A percentile compares a stretch with the other conserved stretches of the same genome.
phyloP scores from a whole-genome alignment of 192 early-diverging fungal genomes.

The Lunasporangiospora selenospora region DNA sequence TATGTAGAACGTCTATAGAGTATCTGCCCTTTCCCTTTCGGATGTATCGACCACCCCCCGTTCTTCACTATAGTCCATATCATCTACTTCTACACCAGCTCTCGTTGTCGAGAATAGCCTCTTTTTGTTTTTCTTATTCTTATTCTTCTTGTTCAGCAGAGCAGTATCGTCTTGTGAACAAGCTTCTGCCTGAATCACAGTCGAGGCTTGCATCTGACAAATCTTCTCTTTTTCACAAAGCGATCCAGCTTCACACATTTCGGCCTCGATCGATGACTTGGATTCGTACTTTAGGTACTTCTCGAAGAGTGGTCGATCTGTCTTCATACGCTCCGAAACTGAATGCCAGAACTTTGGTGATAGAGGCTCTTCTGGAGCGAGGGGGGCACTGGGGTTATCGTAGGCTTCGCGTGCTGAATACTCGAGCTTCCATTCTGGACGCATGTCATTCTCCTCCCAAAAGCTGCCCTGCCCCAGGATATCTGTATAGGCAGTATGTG shows the following conservation, averaged over 20 bases:
- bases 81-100: slow-evolving; percentile 3
- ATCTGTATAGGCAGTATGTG: slow-evolving; percentile 56
- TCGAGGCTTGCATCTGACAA: slow-evolving; percentile 45
- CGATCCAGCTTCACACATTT: slow-evolving; percentile 10
- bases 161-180: slow-evolving; percentile 7
- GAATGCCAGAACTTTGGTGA: slow-evolving; percentile 57
- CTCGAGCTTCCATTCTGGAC: slow-evolving; percentile 56
- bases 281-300: slow-evolving; percentile 49
- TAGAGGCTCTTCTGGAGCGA: slow-evolving; percentile 25
- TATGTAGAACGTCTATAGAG: too few species aligned
- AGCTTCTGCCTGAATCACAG: slow-evolving; percentile 14
- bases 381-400: background rate
- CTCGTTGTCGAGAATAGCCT: slow-evolving; percentile 13
- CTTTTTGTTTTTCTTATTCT: slow-evolving; percentile 13
- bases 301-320: slow-evolving; percentile 41
- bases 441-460: slow-evolving; percentile 42
- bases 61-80: slow-evolving; percentile 7
- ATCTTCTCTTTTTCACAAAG: slow-evolving; percentile 15
- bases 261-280: slow-evolving; percentile 39
- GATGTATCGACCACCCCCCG: slow-evolving; percentile 5
- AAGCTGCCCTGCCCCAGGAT: slow-evolving; percentile 40
- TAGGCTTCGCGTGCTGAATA: slow-evolving; percentile 55
- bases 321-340: slow-evolving; percentile 46
- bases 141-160: slow-evolving; percentile 3
- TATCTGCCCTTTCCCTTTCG: too few species aligned